A percentile compares a stretch with the other conserved stretches of the same genome.
phyloP scores from a whole-genome alignment of 2,329 filamentous ascomycete genomes.

The Dryadomyces quercus-mongolicae region DNA sequence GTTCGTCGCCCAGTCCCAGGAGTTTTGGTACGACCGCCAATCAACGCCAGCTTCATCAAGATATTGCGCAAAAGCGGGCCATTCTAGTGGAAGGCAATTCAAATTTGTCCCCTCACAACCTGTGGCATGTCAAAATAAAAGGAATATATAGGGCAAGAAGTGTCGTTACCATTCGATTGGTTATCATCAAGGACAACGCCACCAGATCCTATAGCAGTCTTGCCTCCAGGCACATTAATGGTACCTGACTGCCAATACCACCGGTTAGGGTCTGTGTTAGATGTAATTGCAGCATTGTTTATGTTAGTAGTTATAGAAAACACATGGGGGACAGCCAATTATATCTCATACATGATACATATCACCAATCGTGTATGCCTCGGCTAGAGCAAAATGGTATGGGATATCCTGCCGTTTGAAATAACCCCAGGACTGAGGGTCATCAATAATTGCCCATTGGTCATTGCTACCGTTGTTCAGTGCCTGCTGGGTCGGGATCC shows the following conservation, averaged over 20 bases:
- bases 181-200: slow-evolving; percentile 36
- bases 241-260: slow-evolving; percentile 24
- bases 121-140: too few species aligned
- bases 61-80: slow-evolving; percentile 37
- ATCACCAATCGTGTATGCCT: slow-evolving; percentile 40
- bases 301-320: slow-evolving; percentile 3
- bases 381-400: slow-evolving; percentile 40
- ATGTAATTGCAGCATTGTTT: slow-evolving; percentile 29
- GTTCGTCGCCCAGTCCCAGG: slow-evolving; percentile 37
- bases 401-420: slow-evolving; percentile 37
- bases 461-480: slow-evolving; percentile 37
- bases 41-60: slow-evolving; percentile 34
- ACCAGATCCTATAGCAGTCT: slow-evolving; percentile 19
- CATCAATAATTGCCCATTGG: slow-evolving; percentile 36
- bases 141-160: too few species aligned
- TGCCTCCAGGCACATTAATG: slow-evolving; percentile 34
- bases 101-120: slow-evolving; percentile 29
- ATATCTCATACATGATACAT: slow-evolving; percentile 30
- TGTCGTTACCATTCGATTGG: slow-evolving; percentile 29
- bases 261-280: slow-evolving; percentile 38
- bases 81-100: slow-evolving; percentile 42
- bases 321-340: not conserved
- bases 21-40: slow-evolving; percentile 38
- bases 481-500: slow-evolving; percentile 35
- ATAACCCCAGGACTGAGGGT: slow-evolving; percentile 39